Base-by-base conservation (phyloP, 1,139 yeast species). In the Nakaseomyces glabratus region DNA sequence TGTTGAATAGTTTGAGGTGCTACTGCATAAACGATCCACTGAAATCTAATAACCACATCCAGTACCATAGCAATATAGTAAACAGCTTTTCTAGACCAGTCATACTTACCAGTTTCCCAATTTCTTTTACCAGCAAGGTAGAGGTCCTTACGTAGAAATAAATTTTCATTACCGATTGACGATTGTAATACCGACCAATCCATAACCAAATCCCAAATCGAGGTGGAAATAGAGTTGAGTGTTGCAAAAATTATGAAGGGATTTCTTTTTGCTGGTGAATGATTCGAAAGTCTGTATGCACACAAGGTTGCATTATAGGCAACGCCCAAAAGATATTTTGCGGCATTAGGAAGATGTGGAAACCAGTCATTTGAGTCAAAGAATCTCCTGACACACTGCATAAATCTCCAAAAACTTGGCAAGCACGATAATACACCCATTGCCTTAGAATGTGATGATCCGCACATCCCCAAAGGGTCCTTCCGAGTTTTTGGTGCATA, bases 341-440 rank as follows among this genome's bases (percentile, higher is more conserved):
- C 50, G 68, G 85, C 84, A 52, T 90, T 90, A n/a, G 95, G 90
- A 41, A 90, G 62, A 67, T 90, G 99, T 1, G 99, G 99, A 54
- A 90, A 93, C 82, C 88, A 79, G 51, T 88, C 95, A 1, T 93
- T 90, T 0, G 96, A 81, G 53, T 90, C 99, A 34, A 78, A 73
- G 56, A 71, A 90, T 70, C 99, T 93, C 48, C 99, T 66, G 20
- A 80, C 57, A 59, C 98, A 90, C 57, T 90, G 99, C 36, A 88
- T 56, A 36, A 82, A 73, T 61, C 99, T 81, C 85, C 94, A 85
- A 29, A 85, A 71, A 42, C 86, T 81, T 0, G 99, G 98, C 17
- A 90, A 57, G 3, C 94, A 68, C 26, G 85, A 69, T 47, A 88
- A 68, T 46, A 88, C 82, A 3, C 97, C 98, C 73, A 88, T 71